phyloP scores from a whole-genome alignment of 2,329 filamentous ascomycete species.

The Epicoccum nigrum region DNA sequence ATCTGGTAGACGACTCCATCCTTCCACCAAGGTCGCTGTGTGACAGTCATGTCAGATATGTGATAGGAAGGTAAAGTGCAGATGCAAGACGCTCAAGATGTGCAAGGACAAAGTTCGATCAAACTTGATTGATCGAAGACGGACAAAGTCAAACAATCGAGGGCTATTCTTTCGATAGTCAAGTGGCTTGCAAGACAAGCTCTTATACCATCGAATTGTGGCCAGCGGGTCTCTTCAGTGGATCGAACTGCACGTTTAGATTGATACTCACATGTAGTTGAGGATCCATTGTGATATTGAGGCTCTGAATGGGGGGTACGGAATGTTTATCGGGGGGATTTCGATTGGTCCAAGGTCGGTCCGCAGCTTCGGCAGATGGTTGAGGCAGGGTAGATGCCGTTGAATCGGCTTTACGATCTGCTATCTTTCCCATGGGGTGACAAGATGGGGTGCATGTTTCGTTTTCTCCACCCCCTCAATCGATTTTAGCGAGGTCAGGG shows the following conservation, averaged over 20 bases:
- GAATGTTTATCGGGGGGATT: conserved; percentile 20
- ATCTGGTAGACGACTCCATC: conserved; percentile 66
- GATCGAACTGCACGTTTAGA: conserved; percentile 1
- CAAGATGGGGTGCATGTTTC: conserved; percentile 11
- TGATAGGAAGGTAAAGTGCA: not conserved
- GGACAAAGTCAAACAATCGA: conserved; percentile 17
- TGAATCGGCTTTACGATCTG: conserved; percentile 1
- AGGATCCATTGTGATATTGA: conserved; percentile 17
- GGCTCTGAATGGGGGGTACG: conserved; percentile 5
- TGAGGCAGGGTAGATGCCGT: conserved; percentile 4
- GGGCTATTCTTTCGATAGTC: conserved; percentile 9
- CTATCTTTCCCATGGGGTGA: conserved; percentile 19
- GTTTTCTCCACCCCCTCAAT: conserved; percentile 8
- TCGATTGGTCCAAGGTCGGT: conserved; percentile 20
- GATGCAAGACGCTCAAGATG: conserved; percentile 4
- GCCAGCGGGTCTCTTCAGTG: not conserved
- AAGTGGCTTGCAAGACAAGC: conserved; percentile 11
- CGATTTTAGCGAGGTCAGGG: conserved; percentile 16
- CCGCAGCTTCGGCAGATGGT: conserved; percentile 16
- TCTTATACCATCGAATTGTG: conserved; percentile 9
- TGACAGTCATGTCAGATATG: conserved; percentile 36
- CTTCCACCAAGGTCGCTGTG: conserved; percentile 62
- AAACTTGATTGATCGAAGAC: conserved; percentile 8
- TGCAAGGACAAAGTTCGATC: not conserved
- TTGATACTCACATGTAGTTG: conserved; percentile 15